Base-by-base conservation (phyloP, 2,329 filamentous ascomycete species). In the Pestalotiopsis fici region DNA sequence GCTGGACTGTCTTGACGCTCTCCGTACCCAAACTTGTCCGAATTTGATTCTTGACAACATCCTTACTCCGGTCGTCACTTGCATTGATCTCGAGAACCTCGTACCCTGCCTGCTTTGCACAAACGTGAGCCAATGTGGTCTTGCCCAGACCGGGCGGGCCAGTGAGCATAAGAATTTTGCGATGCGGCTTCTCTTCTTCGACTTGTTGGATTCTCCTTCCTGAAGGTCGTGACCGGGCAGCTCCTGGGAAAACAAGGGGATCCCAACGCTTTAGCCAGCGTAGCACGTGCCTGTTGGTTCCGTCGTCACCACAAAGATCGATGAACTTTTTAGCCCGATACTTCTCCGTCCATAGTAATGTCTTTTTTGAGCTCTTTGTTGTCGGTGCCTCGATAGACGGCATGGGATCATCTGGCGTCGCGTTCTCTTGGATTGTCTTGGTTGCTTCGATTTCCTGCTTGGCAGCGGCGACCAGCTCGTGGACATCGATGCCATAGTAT, bases 21-120 rank as follows among this genome's bases (percentile, higher is more conserved):
- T 99, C 95, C 0, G 96, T 99, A 0, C 93, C 95, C 39, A 99
- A 86, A 78, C 93, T 95, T 66, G 97, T 97, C 72, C 93, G 88
- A 71, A 99, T 98, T 18, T 94, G 88, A 6, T 93, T 94, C 76
- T 93, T 96, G 43, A 99, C 96, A 1, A 99, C 94, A 74, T 95
- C 90, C 35, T 88, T 87, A 75, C 94, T 97, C 74, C 96, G 88
- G 76, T 99, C 97, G 76, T 99, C 96, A 74, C 95, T 98, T 9
- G 97, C 96, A 74, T 99, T 99, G 80, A 99, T 97, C 78, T 99
- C 96, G 76, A 98, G 88, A 1, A 97, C 93, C 75, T 98, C 96
- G 74, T 99, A 99, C 0, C 96, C 96, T 4, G 96, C 96, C 80
- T 99, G 96, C 72, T 87, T 91, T 0, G 97, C 97, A 77, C 96